A percentile compares a stretch with the other conserved stretches of the same genome.
phyloP scores from a whole-genome alignment of 2,329 filamentous ascomycete genomes.

The Stachybotrys chartarum region DNA sequence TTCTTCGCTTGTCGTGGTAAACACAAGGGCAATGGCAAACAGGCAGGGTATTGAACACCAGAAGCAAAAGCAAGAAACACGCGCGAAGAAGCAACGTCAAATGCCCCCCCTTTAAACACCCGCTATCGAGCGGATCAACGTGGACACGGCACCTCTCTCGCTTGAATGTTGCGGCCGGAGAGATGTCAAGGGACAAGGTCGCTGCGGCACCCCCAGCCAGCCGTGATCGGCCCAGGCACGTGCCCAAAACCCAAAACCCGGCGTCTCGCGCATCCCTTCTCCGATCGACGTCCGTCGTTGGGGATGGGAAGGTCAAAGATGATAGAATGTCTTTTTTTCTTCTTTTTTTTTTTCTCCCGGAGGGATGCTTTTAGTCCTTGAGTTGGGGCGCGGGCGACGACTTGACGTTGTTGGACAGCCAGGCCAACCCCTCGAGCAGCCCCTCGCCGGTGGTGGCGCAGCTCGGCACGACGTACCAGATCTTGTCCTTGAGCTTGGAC shows the following conservation, averaged over 20 bases:
- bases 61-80: background rate
- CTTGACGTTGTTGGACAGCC: conserved; percentile 82
- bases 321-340: background rate
- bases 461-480: conserved; percentile 80
- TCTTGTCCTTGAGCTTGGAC: conserved; percentile 70
- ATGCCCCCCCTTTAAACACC: background rate
- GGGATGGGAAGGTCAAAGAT: no score
- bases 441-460: conserved; percentile 77
- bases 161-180: no score
- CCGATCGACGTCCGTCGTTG: no score
- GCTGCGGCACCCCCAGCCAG: no score
- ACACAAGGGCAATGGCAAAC: background rate
- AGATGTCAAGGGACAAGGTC: no score
- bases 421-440: conserved; percentile 72
- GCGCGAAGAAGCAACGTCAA: background rate
- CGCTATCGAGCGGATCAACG: no score
- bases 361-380: background rate
- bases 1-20: background rate
- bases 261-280: no score
- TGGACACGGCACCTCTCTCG: no score
- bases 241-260: no score
- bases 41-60: background rate
- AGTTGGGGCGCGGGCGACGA: conserved; percentile 38
- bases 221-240: no score
- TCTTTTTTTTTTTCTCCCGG: background rate